Evolutionary conservation across 129 eudicot genomes (phyloP).

Genomic region (Arctium lappa): DNA sequence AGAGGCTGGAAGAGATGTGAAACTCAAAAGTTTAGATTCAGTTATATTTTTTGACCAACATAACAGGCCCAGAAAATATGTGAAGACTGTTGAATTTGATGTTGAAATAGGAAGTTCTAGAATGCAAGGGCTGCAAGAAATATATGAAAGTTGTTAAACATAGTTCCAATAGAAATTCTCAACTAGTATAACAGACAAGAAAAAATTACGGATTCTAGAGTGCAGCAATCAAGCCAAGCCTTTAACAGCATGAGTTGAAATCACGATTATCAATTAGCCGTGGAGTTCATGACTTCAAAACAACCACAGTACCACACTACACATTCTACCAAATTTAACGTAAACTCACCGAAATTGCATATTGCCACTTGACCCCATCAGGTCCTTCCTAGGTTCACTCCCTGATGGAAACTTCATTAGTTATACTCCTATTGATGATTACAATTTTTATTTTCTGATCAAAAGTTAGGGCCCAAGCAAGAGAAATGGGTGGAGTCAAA

Average conservation of each 20-base stretch:
- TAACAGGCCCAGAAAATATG: not conserved
- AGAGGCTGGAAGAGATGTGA: no score
- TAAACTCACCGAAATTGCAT: not conserved
- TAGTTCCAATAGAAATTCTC: no score
- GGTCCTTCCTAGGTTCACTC: not conserved
- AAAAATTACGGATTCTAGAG: not conserved
- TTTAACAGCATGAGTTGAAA: not conserved
- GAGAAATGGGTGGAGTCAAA: not conserved
- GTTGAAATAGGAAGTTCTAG: no score
- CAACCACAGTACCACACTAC: not conserved
- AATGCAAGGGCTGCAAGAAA: no score
- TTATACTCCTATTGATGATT: not conserved
- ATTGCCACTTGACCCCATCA: not conserved
- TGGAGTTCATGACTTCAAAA: not conserved
- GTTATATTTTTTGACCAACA: not conserved
- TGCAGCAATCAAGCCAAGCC: not conserved
- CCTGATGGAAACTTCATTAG: not conserved
- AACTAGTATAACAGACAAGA: no score
- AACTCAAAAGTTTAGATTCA: not conserved
- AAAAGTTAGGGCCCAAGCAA: constrained; percentile 5
- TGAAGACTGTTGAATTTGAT: no score
- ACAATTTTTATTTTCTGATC: not conserved
- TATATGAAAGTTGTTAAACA: no score
- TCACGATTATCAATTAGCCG: not conserved
- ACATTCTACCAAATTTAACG: not conserved